Evolutionary conservation across 768 basidiomycete species (phyloP).

Genomic region (Pleurotus eryngii): DNA sequence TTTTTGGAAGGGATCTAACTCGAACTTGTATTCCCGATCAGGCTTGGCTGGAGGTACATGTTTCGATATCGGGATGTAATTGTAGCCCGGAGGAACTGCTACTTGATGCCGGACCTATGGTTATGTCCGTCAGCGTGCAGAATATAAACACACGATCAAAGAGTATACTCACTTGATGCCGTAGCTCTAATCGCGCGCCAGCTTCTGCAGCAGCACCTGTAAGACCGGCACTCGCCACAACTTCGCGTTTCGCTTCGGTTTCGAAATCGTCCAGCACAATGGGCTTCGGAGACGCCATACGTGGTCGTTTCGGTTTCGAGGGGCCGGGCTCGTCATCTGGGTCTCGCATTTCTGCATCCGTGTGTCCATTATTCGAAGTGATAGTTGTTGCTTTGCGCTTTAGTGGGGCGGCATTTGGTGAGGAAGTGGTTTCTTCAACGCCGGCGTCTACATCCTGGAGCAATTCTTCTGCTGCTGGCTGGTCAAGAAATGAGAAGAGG

Average conservation of each 20-base stretch:
- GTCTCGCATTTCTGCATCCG: slow-evolving; percentile 16
- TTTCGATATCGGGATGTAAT: slow-evolving; percentile 85
- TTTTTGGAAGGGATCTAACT: slow-evolving; percentile 94
- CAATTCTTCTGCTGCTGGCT: slow-evolving; percentile 34
- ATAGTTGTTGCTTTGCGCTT: slow-evolving; percentile 43
- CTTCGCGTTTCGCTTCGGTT: slow-evolving; percentile 89
- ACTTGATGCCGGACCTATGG: slow-evolving; percentile 93
- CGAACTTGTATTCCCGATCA: slow-evolving; percentile 92
- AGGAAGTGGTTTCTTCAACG: slow-evolving; percentile 5
- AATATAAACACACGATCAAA: neutral
- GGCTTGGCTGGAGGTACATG: slow-evolving; percentile 92
- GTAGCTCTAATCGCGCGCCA: slow-evolving; percentile 69
- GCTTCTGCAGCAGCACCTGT: slow-evolving; percentile 62
- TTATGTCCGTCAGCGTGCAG: neutral
- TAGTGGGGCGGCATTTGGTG: slow-evolving; percentile 17
- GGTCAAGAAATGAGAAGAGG: slow-evolving; percentile 69
- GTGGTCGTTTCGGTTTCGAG: slow-evolving; percentile 51
- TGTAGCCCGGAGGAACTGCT: slow-evolving; percentile 88
- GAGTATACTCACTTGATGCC: slow-evolving; percentile 62
- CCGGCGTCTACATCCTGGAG: slow-evolving; percentile 28
- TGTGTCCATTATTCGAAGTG: slow-evolving; percentile 11
- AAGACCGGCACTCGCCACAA: slow-evolving; percentile 85
- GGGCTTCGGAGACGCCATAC: slow-evolving; percentile 63
- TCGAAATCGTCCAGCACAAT: slow-evolving; percentile 92
- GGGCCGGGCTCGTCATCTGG: slow-evolving; percentile 34